Evolutionary conservation across 73 alveolate species (phyloP).

Genomic region (Blepharisma stoltei): DNA sequence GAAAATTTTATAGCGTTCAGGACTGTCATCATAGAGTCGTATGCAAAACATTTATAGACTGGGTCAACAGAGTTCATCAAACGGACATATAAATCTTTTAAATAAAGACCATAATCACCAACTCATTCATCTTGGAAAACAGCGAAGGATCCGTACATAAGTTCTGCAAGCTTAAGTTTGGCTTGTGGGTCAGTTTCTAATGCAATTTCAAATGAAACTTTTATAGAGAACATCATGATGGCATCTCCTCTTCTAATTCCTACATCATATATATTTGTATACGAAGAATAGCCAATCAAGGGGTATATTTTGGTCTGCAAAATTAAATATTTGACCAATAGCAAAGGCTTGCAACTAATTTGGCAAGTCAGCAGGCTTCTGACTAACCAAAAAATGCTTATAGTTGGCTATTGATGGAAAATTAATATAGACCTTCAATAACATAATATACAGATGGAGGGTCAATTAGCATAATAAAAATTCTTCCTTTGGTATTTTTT

Average conservation of each 20-base stretch:
- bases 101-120: neutral
- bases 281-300: too few species aligned
- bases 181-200: neutral
- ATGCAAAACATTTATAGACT: constrained; percentile 1
- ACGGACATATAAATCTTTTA: neutral
- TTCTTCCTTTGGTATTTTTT: too few species aligned
- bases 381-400: too few species aligned
- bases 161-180: neutral
- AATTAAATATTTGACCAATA: too few species aligned
- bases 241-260: constrained; percentile 14
- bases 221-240: neutral
- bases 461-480: too few species aligned
- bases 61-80: neutral
- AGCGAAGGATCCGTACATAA: neutral
- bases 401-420: too few species aligned
- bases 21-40: neutral
- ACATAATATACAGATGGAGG: too few species aligned
- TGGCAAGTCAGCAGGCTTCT: too few species aligned
- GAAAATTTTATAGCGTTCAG: neutral
- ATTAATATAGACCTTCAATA: constrained; percentile 25
- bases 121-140: neutral
- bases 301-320: too few species aligned
- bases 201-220: neutral
- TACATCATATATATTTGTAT: too few species aligned
- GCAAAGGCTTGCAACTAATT: too few species aligned